Evolutionary conservation across 306 rosid species (phyloP).

Genomic region (Alnus glutinosa): DNA sequence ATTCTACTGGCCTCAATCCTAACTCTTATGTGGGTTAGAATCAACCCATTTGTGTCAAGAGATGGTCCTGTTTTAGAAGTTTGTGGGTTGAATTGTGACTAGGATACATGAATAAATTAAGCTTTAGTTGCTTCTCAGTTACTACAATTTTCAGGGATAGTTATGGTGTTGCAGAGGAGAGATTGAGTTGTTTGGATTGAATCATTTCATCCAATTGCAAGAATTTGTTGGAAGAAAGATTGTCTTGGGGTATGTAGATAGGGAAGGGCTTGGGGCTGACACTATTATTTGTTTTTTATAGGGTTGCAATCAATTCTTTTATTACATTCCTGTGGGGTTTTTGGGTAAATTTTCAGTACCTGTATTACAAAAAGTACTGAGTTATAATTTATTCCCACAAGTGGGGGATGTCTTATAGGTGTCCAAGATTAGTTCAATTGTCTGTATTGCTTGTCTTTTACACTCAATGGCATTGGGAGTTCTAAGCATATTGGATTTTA

Average conservation of each 20-base stretch:
- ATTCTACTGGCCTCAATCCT: conserved; percentile 84
- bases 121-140: conserved; percentile 30
- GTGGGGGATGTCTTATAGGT: neutral
- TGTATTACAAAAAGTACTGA: conserved; percentile 32
- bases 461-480: neutral
- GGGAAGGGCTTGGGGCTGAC: conserved; percentile 43
- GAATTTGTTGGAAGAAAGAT: conserved; percentile 41
- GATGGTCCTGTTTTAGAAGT: conserved; percentile 83
- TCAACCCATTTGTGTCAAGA: conserved; percentile 79
- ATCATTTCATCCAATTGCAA: conserved; percentile 29
- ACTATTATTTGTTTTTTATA: conserved; percentile 64
- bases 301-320: conserved; percentile 63
- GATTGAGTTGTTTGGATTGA: conserved; percentile 14
- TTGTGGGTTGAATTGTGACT: conserved; percentile 87
- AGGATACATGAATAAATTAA: conserved; percentile 35
- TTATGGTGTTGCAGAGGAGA: conserved; percentile 35
- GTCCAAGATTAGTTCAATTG: conserved; percentile 3
- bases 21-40: conserved; percentile 88
- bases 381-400: conserved; percentile 12
- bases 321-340: conserved; percentile 53
- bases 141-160: conserved; percentile 7
- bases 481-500: neutral
- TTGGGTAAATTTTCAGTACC: conserved; percentile 40
- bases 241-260: conserved; percentile 68
- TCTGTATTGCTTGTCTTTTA: neutral